Conservation (phyloP, 164 flowering plant genomes). For the Kingdonia uniflora region DNA sequence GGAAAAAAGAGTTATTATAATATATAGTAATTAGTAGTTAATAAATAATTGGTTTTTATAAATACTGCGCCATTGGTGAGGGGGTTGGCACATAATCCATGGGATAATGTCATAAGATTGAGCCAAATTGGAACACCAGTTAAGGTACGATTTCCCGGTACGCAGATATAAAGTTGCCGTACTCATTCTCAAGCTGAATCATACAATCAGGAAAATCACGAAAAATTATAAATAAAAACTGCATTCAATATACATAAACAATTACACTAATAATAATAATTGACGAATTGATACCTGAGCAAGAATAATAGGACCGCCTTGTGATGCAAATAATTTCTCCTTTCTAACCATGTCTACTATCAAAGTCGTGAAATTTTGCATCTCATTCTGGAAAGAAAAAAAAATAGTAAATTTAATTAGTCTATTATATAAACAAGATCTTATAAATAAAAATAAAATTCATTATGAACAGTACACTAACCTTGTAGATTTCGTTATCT, state of each 20-base stretch:
- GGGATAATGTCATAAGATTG: conserved; percentile 13
- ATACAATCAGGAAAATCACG: too few species aligned
- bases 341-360: conserved; percentile 21
- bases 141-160: conserved; percentile 42
- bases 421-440: neutral
- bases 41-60: neutral
- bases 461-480: neutral
- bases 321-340: conserved; percentile 28
- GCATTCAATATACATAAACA: neutral
- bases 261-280: too few species aligned
- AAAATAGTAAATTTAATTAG: neutral
- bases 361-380: conserved; percentile 23
- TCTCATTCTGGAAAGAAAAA: conserved; percentile 7
- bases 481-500: conserved; percentile 3
- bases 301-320: conserved; percentile 33
- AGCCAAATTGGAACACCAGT: conserved; percentile 57
- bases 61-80: neutral
- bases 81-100: conserved; percentile 4
- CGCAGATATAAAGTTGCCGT: neutral
- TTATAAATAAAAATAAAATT: too few species aligned
- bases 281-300: conserved; percentile 16
- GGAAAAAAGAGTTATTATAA: conserved; percentile 6
- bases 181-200: conserved; percentile 48
- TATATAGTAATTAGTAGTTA: neutral
- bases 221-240: neutral